A percentile compares a stretch with the other conserved stretches of the same genome.
Evolutionary conservation across 2,329 filamentous ascomycete genomes (phyloP).

Genomic region (Ambrosiella cleistominuta): DNA sequence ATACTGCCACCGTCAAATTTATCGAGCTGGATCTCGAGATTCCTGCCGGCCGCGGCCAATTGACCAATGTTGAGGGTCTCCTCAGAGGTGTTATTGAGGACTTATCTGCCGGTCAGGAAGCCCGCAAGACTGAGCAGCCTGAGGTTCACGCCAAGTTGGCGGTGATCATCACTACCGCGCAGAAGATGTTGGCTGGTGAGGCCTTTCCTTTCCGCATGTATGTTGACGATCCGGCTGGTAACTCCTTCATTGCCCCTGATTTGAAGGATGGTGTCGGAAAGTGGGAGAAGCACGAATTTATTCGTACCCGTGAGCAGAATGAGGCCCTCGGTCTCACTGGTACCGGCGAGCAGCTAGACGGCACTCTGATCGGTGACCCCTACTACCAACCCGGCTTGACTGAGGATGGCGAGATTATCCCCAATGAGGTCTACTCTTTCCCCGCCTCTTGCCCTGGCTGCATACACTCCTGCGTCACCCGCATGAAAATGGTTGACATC

Average conservation of each 20-base stretch:
- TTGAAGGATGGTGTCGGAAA: constrained; percentile 66
- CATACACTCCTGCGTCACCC: constrained; percentile 66
- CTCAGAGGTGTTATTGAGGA: constrained; percentile 63
- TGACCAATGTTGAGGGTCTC: constrained; percentile 86
- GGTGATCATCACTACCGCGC: constrained; percentile 54
- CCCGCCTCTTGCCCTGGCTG: constrained; percentile 85
- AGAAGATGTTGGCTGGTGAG: constrained; percentile 59
- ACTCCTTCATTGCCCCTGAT: constrained; percentile 89
- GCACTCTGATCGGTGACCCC: constrained; percentile 19
- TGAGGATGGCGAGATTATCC: constrained; percentile 62
- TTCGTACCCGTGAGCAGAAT: constrained; percentile 72
- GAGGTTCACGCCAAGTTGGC: constrained; percentile 66
- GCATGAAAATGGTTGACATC: constrained; percentile 98
- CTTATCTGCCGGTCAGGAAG: constrained; percentile 64
- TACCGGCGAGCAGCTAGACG: constrained; percentile 26
- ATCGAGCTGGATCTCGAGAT: constrained; percentile 90
- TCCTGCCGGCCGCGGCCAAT: constrained; percentile 72
- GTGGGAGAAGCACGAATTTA: constrained; percentile 73
- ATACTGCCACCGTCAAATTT: constrained; percentile 69
- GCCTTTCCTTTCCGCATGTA: constrained; percentile 76
- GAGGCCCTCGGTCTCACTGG: constrained; percentile 59
- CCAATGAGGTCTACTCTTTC: constrained; percentile 83
- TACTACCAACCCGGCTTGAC: constrained; percentile 19
- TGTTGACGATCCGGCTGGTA: constrained; percentile 81
- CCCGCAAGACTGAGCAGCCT: constrained; percentile 57